Base-by-base conservation (phyloP, 495 filamentous ascomycete species). In the Hamigera avellanea region DNA sequence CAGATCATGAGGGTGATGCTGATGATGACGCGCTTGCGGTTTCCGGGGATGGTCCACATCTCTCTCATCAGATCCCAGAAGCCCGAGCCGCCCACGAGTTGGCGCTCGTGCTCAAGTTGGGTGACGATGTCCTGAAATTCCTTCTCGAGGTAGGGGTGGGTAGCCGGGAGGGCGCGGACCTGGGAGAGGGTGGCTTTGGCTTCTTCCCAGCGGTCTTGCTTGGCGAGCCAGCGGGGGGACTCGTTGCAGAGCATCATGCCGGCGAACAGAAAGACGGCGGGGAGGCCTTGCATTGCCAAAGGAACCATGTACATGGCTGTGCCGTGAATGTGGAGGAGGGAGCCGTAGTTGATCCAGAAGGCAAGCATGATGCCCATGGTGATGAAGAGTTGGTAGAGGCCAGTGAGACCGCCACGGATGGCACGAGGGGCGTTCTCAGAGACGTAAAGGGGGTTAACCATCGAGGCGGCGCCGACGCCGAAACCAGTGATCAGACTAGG, bases 381-480 rank as follows among this genome's bases (percentile, higher is more conserved):
- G 38, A 70, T 76, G 47, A 84, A 83, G 3, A 83, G 67, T 44
- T 84, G 79, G 46, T 83, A 83, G 37, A 83, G 62, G 33, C 77
- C 78, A 18, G 76, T 83, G 25, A 86, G 57, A 14, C 71, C 71
- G 19, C 80, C 80, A 31, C 80, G 79, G 44, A 83, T 82, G 25
- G 76, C 77, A 30, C 80, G 65, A 3, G 81, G 80, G 8, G 80
- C 78, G 36, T 80, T 83, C 45, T 86, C 81, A 19, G 64, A 56
- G 30, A 72, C 59, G 45, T 69, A 72, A 19, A 76, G 59, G 9
- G 76, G 76, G 27, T 70, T 74, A 37, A 81, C 58, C 73, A 80
- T 78, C 14, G 72, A 74, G 17, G 75, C 75, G 29, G 67, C 72
- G 15, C 78, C 78, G 42, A 81, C 69, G 18, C 78, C 78, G 14